Base-by-base conservation (phyloP, 1,284 basidiomycete species). In the Cronartium ribicola region DNA sequence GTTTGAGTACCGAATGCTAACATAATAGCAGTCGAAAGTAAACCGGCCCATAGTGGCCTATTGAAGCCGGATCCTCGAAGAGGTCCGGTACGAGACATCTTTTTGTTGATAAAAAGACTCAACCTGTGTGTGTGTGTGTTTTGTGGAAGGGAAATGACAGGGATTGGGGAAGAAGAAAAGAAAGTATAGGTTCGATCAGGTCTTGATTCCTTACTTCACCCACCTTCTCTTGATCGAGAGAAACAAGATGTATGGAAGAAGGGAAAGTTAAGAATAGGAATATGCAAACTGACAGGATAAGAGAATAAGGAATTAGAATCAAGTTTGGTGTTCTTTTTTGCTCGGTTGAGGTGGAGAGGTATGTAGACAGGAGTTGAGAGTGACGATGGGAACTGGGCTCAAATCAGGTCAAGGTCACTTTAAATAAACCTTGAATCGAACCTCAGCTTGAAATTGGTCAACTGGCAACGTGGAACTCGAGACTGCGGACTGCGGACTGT, bases 1-100 rank as follows among this genome's bases (percentile, higher is more conserved):
- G 51, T 20, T 20, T 17, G n/a, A 55, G n/a, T 22, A 55, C n/a
- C n/a, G 51, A 17, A 55, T 55, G 51, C 51, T 22, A 55, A 55
- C 51, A 55, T 55, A 22, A 22, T 22, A 55, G 51, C 51, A 10
- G 29, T 22, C n/a, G 51, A 17, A 55, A 55, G 51, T 20, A 55
- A 17, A 20, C 51, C 29, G n/a, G 51, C 51, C 51, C 51, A 55
- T 20, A 55, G 51, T 22, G 51, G 51, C 51, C 51, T 55, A 55
- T 22, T 55, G 51, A 55, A 55, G 51, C 51, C n/a, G 51, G 51
- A 55, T 55, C 51, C 51, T 22, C 51, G 29, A 55, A 17, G 51
- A 22, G 51, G 51, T 17, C n/a, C 29, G n/a, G 29, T 55, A 5
- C 29, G 51, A 55, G 51, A 55, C 51, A 55, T 55, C n/a, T 55